Base-by-base conservation (phyloP, 2,329 filamentous ascomycete species). In the Cordyceps farinosa region DNA sequence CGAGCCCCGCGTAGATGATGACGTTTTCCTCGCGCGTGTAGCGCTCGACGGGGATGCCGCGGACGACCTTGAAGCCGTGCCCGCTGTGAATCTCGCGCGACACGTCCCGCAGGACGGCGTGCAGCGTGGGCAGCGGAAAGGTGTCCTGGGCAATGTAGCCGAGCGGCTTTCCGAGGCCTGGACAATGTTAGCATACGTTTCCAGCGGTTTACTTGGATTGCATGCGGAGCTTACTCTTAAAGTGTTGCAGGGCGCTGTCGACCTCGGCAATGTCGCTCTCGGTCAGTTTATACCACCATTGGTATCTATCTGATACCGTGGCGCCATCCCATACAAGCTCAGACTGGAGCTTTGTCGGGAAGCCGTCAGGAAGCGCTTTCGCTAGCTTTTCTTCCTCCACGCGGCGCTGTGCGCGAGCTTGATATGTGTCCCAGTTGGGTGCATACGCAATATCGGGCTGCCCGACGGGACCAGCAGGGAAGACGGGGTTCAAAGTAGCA, bases 391-490 rank as follows among this genome's bases (percentile, higher is more conserved):
- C 81, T 0, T 72, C 76, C 48, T 78, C 73, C 3, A 78, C 71
- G 2, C 82, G 77, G 3, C 76, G 74, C 56, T 80, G 72, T n/a
- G 76, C 75, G 5, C 85, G 79, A 1, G 79, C 78, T 34, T 81
- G 74, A 66, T 83, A 88, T 66, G 82, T 86, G 38, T 79, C 75
- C 50, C 76, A 75, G 65, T 86, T 76, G 0, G 85, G 85, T 1
- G 79, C 75, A 69, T 87, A 88, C 1, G 73, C 73, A 62, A 87
- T 88, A 66, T 87, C 84, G 0, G 85, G 85, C 67, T 86, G 84
- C 29, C 79, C 78, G 1, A 74, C 74, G 1, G 76, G 77, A 2
- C 74, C 73, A 47, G 54, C 27, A 7, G 56, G 13, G 30, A 61
- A 34, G 9, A 60, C 54, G 3, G 64, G 60, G 3, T 56, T 45